Evolutionary conservation across 768 basidiomycete species (phyloP), one percentile per base, ranked within the genome.

Genomic region (Kwoniella newhampshirensis): DNA sequence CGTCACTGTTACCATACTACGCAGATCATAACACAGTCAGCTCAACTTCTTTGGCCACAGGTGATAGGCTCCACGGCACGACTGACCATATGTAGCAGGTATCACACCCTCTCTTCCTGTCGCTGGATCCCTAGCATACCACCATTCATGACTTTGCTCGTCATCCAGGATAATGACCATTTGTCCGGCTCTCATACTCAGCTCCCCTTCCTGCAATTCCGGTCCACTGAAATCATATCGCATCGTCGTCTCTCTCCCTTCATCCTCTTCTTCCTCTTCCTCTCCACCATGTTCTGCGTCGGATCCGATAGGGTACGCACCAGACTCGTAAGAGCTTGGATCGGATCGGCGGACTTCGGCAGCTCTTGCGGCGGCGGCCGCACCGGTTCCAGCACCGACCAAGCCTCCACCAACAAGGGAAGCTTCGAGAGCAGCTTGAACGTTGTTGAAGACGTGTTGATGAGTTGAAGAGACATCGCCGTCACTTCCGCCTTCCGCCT

Each of bases 51-150:
- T 13, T 32, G 13, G 13, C 13, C 32, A 32, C 32, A 32, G 32
- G 13, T 6, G 13, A 32, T 32, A 32, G 32, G 32, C 7, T 32
- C 18, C 4, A 27, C 44, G 13, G 17, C 42, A 36, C 6, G 45
- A 66, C 67, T 63, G 55, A 71, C 70, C 70, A 62, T 93, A 97
- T 55, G 89, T 85, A 39, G 90, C 88, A 8, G 92, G 92, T 47
- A 96, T 88, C 28, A 93, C 88, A 12, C 92, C 92, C 78, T 93
- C 89, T 46, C 81, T 82, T 8, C 91, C 88, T 44, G 86, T 86
- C 49, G 83, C 82, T 20, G 83, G 79, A 75, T 93, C 89, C 28
- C 90, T 83, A 49, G 87, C 89, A 69, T 88, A 93, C 92, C 91
- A 96, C 92, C 92, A 97, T 43, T 91, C 91, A 58, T 51, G 54